phyloP scores from a whole-genome alignment of 148 eudicot genomes.

The Nepenthes mirabilis region DNA sequence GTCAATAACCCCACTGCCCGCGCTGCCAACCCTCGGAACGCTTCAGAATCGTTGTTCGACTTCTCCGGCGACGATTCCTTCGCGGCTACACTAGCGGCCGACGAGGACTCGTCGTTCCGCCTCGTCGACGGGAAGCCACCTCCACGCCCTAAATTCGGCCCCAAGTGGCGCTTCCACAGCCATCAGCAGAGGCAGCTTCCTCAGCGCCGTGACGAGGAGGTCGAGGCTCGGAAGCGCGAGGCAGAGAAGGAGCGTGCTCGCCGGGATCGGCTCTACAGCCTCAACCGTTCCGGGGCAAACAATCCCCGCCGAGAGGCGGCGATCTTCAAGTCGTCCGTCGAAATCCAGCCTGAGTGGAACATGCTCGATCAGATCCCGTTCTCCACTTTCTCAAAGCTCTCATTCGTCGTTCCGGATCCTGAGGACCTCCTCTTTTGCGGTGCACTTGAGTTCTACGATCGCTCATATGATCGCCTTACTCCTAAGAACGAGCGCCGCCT shows the following conservation, averaged over 20 bases:
- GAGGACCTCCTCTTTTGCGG: slow-evolving; percentile 77
- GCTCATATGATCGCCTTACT: slow-evolving; percentile 50
- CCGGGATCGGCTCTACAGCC: slow-evolving; percentile 56
- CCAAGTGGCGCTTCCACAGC: slow-evolving; percentile 63
- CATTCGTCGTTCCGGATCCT: slow-evolving; percentile 67
- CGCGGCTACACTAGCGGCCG: slow-evolving; percentile 33
- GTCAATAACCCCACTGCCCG: slow-evolving; percentile 21
- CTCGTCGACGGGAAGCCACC: slow-evolving; percentile 75
- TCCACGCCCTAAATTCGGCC: slow-evolving; percentile 63
- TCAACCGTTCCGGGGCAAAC: slow-evolving; percentile 35
- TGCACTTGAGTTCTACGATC: slow-evolving; percentile 51
- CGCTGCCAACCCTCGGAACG: slow-evolving; percentile 13
- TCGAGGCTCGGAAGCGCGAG: slow-evolving; percentile 69
- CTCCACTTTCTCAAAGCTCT: slow-evolving; percentile 65
- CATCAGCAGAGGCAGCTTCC: slow-evolving; percentile 44
- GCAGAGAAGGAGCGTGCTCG: slow-evolving; percentile 82
- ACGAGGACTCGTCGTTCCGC: slow-evolving; percentile 63
- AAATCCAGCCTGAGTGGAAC: slow-evolving; percentile 96
- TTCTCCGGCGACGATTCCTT: slow-evolving; percentile 86
- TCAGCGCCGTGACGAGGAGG: slow-evolving; percentile 80
- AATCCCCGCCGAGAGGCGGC: slow-evolving; percentile 65
- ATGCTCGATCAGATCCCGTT: slow-evolving; percentile 96
- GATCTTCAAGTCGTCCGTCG: slow-evolving; percentile 65
- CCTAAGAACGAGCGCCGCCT: slow-evolving; percentile 64
- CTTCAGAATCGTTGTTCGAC: slow-evolving; percentile 63